These are phyloP conservation scores for Colletotrichum melonis DNA, from an alignment of 2,329 filamentous ascomycete species.

Conservation along the genomic window DNA sequence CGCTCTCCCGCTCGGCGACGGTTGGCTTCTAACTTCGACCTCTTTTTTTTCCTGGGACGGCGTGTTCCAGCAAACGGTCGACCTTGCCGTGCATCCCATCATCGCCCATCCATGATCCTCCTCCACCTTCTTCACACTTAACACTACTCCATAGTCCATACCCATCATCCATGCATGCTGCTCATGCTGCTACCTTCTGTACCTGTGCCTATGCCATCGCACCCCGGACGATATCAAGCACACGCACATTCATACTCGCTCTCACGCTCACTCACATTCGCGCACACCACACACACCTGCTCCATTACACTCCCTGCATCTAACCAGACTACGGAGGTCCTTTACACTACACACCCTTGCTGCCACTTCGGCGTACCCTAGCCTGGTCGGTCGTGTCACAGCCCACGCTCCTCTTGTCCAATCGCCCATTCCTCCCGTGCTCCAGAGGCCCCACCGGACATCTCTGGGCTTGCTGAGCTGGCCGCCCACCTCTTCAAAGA, in stretches of 20 bases:
- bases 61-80: slow-evolving; percentile 34
- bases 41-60: slow-evolving; percentile 11
- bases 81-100: slow-evolving; percentile 1
- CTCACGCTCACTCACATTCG: not conserved
- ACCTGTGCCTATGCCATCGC: slow-evolving; percentile 2
- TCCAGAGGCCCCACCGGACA: slow-evolving; percentile 35
- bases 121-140: not conserved
- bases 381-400: slow-evolving; percentile 43
- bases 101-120: not conserved
- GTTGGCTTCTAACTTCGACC: not conserved
- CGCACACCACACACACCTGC: slow-evolving; percentile 20
- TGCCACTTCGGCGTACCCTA: slow-evolving; percentile 36
- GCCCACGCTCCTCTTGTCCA: slow-evolving; percentile 44
- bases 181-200: not conserved
- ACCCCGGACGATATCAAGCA: slow-evolving; percentile 34
- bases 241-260: not conserved
- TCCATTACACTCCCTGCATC: slow-evolving; percentile 30
- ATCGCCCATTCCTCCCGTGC: slow-evolving; percentile 42
- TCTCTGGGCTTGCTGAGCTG: slow-evolving; percentile 37
- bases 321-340: slow-evolving; percentile 4
- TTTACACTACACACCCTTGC: slow-evolving; percentile 33
- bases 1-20: not conserved
- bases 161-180: slow-evolving; percentile 7
- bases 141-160: not conserved
- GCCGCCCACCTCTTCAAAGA: slow-evolving; percentile 32